phyloP scores from a whole-genome alignment of 2,329 filamentous ascomycete species.

The Xylariaceae sp. region DNA sequence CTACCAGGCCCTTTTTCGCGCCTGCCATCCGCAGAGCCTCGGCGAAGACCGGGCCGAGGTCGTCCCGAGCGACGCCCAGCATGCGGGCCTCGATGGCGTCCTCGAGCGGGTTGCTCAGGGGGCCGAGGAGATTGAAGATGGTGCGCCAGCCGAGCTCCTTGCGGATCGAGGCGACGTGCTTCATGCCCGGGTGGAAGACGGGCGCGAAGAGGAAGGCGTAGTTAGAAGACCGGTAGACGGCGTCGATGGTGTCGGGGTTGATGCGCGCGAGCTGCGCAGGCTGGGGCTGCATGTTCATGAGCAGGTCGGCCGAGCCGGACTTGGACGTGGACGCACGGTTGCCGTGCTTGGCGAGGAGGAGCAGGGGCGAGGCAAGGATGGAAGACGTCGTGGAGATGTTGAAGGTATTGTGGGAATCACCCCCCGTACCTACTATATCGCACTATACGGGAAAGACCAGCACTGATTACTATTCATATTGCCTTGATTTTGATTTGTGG shows the following conservation, averaged over 20 bases:
- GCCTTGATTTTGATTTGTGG: no score
- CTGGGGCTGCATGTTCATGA: slow-evolving; percentile 67
- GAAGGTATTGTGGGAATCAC: slow-evolving; percentile 95
- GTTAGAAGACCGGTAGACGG: slow-evolving; percentile 74
- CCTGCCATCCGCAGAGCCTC: slow-evolving; percentile 75
- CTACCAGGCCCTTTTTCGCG: slow-evolving; percentile 76
- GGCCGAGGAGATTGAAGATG: slow-evolving; percentile 95
- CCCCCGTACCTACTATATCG: slow-evolving; percentile 96
- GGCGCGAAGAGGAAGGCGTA: slow-evolving; percentile 96
- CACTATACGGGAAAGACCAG: no score
- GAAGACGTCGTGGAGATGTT: slow-evolving; percentile 95
- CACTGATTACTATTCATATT: no score
- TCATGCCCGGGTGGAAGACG: slow-evolving; percentile 94
- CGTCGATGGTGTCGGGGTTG: slow-evolving; percentile 61
- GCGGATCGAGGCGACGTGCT: slow-evolving; percentile 77
- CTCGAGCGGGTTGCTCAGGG: slow-evolving; percentile 85
- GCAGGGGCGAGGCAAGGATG: slow-evolving; percentile 79
- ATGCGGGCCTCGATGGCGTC: slow-evolving; percentile 79
- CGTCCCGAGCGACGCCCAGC: slow-evolving; percentile 84
- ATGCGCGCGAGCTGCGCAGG: slow-evolving; percentile 71
- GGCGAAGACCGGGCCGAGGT: slow-evolving; percentile 83
- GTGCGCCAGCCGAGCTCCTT: slow-evolving; percentile 89
- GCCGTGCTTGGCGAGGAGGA: slow-evolving; percentile 89
- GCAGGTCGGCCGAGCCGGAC: slow-evolving; percentile 88
- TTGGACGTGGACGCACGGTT: slow-evolving; percentile 94